Evolutionary conservation across 768 basidiomycete species (phyloP), one percentile per base, ranked within the genome.

Genomic region (Pleurotus cornucopiae): DNA sequence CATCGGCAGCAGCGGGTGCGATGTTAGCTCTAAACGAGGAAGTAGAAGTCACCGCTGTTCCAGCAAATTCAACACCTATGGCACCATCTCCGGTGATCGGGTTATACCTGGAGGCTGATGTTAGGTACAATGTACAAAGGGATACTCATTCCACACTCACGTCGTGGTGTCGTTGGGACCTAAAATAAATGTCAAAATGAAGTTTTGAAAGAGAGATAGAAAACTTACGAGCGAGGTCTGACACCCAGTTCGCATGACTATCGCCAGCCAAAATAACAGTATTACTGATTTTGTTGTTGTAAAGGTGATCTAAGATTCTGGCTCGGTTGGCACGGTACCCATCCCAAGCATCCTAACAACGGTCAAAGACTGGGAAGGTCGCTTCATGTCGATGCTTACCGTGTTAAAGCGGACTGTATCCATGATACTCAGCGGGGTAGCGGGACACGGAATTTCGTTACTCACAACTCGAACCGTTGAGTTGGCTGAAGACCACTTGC

Each of bases 241-340:
- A 82, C 12, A 78, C 82, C 82, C 82, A 83, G 63, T 82, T 82
- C 4, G 80, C 80, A 61, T 85, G 82, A 52, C 79, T 80, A 61
- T 85, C 83, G 11, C 83, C 82, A n/a, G 82, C 73, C n/a, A 84
- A 70, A 53, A 84, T 76, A 56, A 83, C 63, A 1, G 78, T 78
- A 62, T 83, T 83, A 66, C 68, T 71, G 55, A 85, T 83, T 46
- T 72, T 69, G 61, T 81, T 76, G 25, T 68, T 51, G 61, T 77
- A 73, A n/a, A 85, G 66, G 56, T 81, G 76, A 52, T 78, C 70
- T 20, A 84, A 69, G 34, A 86, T 67, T 18, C 82, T 75, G 23
- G 72, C 67, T 21, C 82, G 72, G 63, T 83, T 82, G 6, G 78
- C 76, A n/a, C 76, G 71, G 61, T 85, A 85, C 0, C 82, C 82